Conservation (phyloP, 495 filamentous ascomycete species). For the Massariosphaeria phaeospora region DNA sequence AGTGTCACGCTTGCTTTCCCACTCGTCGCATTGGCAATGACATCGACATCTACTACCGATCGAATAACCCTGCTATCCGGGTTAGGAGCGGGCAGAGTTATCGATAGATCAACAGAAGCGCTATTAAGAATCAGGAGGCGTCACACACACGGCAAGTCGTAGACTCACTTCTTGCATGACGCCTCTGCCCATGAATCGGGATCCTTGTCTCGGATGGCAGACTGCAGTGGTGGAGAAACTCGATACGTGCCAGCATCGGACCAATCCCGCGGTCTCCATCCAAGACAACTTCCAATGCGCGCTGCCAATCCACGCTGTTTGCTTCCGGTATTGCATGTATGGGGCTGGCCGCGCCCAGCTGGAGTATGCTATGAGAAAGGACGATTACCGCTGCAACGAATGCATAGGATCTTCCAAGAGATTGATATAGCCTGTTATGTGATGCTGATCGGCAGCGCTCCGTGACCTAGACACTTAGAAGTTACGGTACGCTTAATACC, state of each 20-base stretch:
- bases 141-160: background rate
- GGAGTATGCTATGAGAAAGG: conserved; percentile 16
- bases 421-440: too few relatives aligned
- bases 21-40: conserved; percentile 25
- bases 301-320: conserved; percentile 22
- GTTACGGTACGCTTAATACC: too few relatives aligned
- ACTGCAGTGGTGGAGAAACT: conserved; percentile 24
- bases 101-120: conserved; percentile 24
- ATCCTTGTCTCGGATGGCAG: conserved; percentile 13
- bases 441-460: too few relatives aligned
- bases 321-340: conserved; percentile 16
- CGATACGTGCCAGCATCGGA: conserved; percentile 27
- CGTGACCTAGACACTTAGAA: too few relatives aligned
- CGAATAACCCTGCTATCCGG: conserved; percentile 8
- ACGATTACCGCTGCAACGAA: conserved; percentile 1
- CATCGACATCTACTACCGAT: conserved; percentile 17
- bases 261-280: conserved; percentile 32
- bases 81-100: conserved; percentile 29
- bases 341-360: conserved; percentile 16
- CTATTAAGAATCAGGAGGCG: conserved; percentile 3
- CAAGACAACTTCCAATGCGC: conserved; percentile 27
- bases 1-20: conserved; percentile 3
- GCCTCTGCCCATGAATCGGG: conserved; percentile 26
- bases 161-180: conserved; percentile 22
- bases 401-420: conserved; percentile 18